Evolutionary conservation across 2,329 filamentous ascomycete genomes (phyloP).

Genomic region (Colletotrichum theobromicola): DNA sequence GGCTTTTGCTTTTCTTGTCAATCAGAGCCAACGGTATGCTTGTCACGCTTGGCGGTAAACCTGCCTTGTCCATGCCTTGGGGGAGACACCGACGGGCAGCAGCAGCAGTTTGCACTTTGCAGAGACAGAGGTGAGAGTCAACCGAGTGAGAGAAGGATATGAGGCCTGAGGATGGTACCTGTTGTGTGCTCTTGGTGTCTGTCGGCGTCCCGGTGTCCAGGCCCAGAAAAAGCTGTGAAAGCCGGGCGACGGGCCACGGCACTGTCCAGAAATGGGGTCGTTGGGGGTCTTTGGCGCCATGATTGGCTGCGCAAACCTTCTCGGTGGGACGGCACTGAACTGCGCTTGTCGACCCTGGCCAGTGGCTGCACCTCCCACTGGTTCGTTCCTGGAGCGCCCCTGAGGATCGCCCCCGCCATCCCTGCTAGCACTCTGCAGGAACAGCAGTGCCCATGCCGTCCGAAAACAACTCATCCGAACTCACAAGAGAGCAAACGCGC

Average conservation of each 20-base stretch:
- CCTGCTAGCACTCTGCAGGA: slow-evolving; percentile 22
- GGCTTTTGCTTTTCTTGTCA: neutral
- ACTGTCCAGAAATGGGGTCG: slow-evolving; percentile 20
- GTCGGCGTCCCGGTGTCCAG: neutral
- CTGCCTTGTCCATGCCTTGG: neutral
- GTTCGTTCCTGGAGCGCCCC: slow-evolving; percentile 19
- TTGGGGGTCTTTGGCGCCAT: neutral
- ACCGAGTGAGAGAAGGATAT: neutral
- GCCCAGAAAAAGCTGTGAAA: slow-evolving; percentile 1
- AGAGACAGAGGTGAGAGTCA: neutral
- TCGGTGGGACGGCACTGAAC: slow-evolving; percentile 11
- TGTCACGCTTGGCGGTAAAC: neutral
- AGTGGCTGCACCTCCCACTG: slow-evolving; percentile 17
- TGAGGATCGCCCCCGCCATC: slow-evolving; percentile 12
- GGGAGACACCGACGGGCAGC: neutral
- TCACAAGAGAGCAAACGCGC: neutral
- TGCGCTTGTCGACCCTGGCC: neutral
- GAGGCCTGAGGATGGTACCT: neutral
- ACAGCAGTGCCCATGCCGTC: slow-evolving; percentile 9
- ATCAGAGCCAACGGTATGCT: neutral
- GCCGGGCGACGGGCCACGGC: slow-evolving; percentile 1
- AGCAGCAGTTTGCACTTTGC: no score
- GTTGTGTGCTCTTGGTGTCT: neutral
- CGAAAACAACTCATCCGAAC: slow-evolving; percentile 13
- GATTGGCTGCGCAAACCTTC: slow-evolving; percentile 4